A percentile compares a stretch with the other conserved stretches of the same genome.
Evolutionary conservation across 2,329 filamentous ascomycete species (phyloP).

Genomic region (Pezicula radicicola): DNA sequence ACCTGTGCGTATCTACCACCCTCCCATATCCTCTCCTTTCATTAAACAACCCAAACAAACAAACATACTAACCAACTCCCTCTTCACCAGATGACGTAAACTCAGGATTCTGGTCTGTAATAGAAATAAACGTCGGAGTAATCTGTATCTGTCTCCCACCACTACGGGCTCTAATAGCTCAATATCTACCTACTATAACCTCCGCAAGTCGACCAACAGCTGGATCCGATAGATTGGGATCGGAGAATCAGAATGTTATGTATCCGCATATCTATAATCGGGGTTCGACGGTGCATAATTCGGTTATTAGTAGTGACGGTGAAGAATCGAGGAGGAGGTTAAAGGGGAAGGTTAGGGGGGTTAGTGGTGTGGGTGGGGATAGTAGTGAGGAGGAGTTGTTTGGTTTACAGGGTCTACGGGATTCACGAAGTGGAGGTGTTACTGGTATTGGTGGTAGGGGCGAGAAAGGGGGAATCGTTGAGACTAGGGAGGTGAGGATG

Average conservation of each 20-base stretch:
- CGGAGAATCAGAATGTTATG: not conserved
- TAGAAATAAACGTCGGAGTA: slow-evolving; percentile 33
- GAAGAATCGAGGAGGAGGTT: not conserved
- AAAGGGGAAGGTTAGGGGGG: not conserved
- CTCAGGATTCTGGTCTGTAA: slow-evolving; percentile 28
- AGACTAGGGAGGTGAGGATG: not conserved
- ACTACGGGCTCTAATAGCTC: not conserved
- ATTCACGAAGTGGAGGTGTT: too few species aligned
- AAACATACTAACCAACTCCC: not conserved
- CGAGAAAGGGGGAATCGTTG: not conserved
- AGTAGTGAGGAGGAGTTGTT: not conserved
- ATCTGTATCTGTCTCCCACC: slow-evolving; percentile 33
- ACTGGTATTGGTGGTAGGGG: not conserved
- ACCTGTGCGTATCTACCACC: slow-evolving; percentile 10
- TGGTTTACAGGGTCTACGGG: too few species aligned
- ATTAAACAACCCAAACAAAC: too few species aligned
- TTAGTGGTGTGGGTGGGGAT: not conserved
- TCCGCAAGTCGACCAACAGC: not conserved
- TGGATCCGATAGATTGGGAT: too few species aligned
- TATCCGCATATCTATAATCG: not conserved
- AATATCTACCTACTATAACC: not conserved
- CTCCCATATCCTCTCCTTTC: not conserved
- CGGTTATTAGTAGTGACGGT: not conserved
- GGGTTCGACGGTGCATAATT: not conserved
- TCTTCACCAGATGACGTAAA: slow-evolving; percentile 15